These are phyloP conservation scores for Boehmeria nivea DNA, from an alignment of 306 rosid species.

Conservation along the genomic window DNA sequence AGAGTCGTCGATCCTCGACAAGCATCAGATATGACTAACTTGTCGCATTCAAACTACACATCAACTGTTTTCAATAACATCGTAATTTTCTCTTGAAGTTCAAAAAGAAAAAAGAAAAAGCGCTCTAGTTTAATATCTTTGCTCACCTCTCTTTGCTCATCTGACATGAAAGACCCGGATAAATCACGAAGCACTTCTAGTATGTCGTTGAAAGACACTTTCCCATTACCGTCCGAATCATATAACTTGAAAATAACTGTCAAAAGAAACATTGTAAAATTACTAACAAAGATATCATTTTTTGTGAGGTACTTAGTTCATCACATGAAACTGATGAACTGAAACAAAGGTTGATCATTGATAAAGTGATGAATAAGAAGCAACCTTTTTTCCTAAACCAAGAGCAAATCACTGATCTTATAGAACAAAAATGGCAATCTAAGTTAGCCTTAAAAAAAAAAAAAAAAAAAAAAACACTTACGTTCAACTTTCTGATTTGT, in stretches of 20 bases:
- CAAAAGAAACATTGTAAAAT: neutral
- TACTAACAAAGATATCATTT: too few relatives aligned
- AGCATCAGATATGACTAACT: too few relatives aligned
- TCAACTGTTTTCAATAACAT: too few relatives aligned
- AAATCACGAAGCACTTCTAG: constrained; percentile 74
- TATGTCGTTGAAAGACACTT: constrained; percentile 69
- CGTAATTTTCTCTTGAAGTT: too few relatives aligned
- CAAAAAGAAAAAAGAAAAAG: neutral
- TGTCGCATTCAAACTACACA: too few relatives aligned
- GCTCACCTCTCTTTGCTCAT: constrained; percentile 81
- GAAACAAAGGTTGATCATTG: too few relatives aligned
- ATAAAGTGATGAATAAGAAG: too few relatives aligned
- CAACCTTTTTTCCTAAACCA: too few relatives aligned
- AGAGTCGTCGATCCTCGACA: too few relatives aligned
- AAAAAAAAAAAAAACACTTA: constrained; percentile 21
- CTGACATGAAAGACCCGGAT: constrained; percentile 80
- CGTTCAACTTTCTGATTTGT: constrained; percentile 59
- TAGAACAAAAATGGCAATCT: neutral
- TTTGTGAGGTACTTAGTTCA: too few relatives aligned
- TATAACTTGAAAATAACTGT: constrained; percentile 82
- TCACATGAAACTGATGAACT: too few relatives aligned
- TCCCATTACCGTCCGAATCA: constrained; percentile 72
- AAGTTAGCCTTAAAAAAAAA: too few relatives aligned
- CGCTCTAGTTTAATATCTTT: constrained; percentile 2
- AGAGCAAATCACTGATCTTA: neutral